Percentiles rank a stretch among this genome's conserved stretches.
Conservation (phyloP, 73 alveolate genomes). For the Blepharisma stoltei region DNA sequence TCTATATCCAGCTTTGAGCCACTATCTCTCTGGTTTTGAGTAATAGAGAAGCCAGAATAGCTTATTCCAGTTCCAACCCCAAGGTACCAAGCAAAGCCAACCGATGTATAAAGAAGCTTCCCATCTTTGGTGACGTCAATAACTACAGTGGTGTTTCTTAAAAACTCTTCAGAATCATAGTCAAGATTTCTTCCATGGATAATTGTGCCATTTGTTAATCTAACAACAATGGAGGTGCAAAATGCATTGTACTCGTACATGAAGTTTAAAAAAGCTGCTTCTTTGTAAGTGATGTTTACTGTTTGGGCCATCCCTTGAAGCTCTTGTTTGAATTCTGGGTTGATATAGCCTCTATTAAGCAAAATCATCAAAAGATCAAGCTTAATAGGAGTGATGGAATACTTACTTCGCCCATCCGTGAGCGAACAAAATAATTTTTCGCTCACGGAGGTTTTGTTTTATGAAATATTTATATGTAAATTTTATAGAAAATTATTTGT, state of each 20-base stretch:
- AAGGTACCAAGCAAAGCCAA: slow-evolving; percentile 42
- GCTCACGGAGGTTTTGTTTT: no score
- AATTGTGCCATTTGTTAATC: slow-evolving; percentile 38
- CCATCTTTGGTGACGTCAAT: slow-evolving; percentile 36
- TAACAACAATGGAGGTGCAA: slow-evolving; percentile 50
- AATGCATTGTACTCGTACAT: slow-evolving; percentile 44
- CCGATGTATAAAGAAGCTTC: slow-evolving; percentile 35
- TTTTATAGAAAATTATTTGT: no score
- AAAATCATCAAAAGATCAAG: background rate
- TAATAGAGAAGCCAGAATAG: slow-evolving; percentile 32
- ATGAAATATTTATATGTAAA: no score
- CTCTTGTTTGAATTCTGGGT: slow-evolving; percentile 26
- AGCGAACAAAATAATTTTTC: no score
- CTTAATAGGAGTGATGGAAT: background rate
- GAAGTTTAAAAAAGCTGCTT: slow-evolving; percentile 40
- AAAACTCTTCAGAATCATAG: slow-evolving; percentile 22
- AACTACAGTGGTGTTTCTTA: slow-evolving; percentile 35
- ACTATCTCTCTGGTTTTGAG: slow-evolving; percentile 36
- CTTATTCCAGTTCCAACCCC: slow-evolving; percentile 45
- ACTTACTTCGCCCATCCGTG: no score
- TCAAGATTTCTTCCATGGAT: slow-evolving; percentile 48
- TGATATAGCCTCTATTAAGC: background rate
- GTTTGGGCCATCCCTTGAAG: slow-evolving; percentile 22
- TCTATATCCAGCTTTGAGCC: background rate
- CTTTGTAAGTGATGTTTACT: slow-evolving; percentile 4